Conservation (phyloP, 495 filamentous ascomycete species). For the Annulohypoxylon maeteangense region DNA sequence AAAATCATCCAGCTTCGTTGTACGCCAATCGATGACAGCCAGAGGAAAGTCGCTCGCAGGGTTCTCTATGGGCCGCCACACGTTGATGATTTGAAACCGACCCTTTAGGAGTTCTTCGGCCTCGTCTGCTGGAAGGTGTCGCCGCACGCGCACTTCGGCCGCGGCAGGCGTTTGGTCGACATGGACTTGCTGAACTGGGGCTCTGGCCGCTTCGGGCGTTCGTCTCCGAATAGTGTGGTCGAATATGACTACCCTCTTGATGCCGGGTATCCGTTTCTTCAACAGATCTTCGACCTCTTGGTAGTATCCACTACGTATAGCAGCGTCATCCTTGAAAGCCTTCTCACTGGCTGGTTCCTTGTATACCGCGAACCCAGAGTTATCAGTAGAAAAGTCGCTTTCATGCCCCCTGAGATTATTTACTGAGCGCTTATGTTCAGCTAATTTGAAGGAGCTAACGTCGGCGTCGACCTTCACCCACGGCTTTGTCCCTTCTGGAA, state of each 20-base stretch:
- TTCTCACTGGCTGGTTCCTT: constrained; percentile 55
- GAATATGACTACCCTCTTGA: constrained; percentile 76
- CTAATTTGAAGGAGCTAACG: constrained; percentile 44
- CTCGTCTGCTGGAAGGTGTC: constrained; percentile 66
- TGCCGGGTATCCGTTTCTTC: constrained; percentile 66
- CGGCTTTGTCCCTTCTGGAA: constrained; percentile 42
- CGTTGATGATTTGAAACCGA: constrained; percentile 83
- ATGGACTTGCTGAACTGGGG: constrained; percentile 78
- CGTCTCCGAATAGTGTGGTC: constrained; percentile 85
- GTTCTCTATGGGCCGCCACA: constrained; percentile 80
- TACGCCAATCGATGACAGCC: constrained; percentile 72
- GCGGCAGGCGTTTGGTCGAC: constrained; percentile 82
- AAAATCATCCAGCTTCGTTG: constrained; percentile 71
- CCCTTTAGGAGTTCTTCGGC: constrained; percentile 66
- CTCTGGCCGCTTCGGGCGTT: constrained; percentile 61
- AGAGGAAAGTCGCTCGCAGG: constrained; percentile 74
- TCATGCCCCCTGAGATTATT: constrained; percentile 45
- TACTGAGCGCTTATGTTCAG: constrained; percentile 44
- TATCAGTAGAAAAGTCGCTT: constrained; percentile 51
- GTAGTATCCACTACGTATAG: constrained; percentile 77
- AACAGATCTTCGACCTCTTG: constrained; percentile 79
- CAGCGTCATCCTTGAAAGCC: constrained; percentile 69
- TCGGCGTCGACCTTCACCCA: constrained; percentile 58
- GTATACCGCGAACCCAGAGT: constrained; percentile 55
- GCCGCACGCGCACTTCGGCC: constrained; percentile 69